Evolutionary conservation across 2,329 filamentous ascomycete genomes (phyloP).

Genomic region (Ophiocordyceps camponoti-saundersi): DNA sequence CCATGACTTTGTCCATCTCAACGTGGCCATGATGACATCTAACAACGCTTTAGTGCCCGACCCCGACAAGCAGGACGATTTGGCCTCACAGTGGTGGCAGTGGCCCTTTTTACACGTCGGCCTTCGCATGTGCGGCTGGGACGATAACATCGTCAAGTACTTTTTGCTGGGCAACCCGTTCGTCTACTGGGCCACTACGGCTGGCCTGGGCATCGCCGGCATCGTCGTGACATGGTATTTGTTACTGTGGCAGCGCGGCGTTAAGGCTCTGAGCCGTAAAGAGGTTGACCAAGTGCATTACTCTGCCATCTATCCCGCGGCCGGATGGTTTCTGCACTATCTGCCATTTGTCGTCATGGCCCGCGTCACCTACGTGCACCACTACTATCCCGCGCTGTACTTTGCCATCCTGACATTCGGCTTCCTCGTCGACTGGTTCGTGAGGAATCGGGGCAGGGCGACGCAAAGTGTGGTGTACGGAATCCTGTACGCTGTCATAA

Average conservation of each 20-base stretch:
- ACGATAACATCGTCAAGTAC: constrained; percentile 89
- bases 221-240: constrained; percentile 68
- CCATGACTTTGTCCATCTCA: constrained; percentile 93
- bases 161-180: constrained; percentile 94
- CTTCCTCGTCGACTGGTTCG: constrained; percentile 75
- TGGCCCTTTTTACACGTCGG: constrained; percentile 94
- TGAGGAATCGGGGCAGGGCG: constrained; percentile 45
- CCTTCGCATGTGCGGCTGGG: constrained; percentile 97
- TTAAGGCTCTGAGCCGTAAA: constrained; percentile 56
- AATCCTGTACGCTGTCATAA: constrained; percentile 53
- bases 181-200: constrained; percentile 89
- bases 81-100: constrained; percentile 95
- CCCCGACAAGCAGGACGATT: constrained; percentile 95
- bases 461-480: constrained; percentile 56
- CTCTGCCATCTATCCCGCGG: constrained; percentile 72
- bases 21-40: constrained; percentile 99
- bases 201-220: constrained; percentile 55
- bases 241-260: constrained; percentile 91
- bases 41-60: constrained; percentile 97
- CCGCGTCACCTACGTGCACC: constrained; percentile 95
- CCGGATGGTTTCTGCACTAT: constrained; percentile 95
- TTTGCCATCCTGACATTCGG: constrained; percentile 84
- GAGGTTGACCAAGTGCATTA: constrained; percentile 95
- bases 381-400: constrained; percentile 97
- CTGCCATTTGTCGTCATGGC: constrained; percentile 94